phyloP scores from a whole-genome alignment of 2,329 filamentous ascomycete genomes.

The Pseudogymnoascus sp. region DNA sequence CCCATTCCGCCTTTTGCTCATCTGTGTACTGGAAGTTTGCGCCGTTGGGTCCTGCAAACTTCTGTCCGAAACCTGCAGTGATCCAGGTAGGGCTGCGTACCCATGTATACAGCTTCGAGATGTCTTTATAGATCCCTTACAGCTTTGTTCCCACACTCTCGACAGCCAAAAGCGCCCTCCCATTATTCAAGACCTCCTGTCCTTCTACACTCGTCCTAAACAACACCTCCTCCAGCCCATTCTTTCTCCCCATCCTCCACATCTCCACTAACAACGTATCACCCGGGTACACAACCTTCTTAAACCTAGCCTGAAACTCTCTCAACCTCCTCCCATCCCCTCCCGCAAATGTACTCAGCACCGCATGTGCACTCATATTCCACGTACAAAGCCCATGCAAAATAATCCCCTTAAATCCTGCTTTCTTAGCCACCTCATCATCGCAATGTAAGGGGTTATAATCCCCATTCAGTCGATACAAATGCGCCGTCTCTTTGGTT shows the following conservation, averaged over 20 bases:
- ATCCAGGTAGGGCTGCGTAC: conserved; percentile 53
- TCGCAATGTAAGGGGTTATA: conserved; percentile 43
- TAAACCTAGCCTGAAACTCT: conserved; percentile 39
- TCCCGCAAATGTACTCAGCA: conserved; percentile 34
- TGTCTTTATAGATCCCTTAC: conserved; percentile 36
- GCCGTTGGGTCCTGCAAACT: conserved; percentile 17
- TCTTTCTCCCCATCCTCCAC: conserved; percentile 32
- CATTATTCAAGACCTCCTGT: background rate
- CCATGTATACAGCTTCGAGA: conserved; percentile 45
- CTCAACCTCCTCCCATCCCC: conserved; percentile 35
- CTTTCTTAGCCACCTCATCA: conserved; percentile 34
- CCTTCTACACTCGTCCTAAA: conserved; percentile 34
- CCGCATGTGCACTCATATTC: conserved; percentile 39
- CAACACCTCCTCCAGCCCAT: conserved; percentile 30
- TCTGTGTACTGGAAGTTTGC: conserved; percentile 19
- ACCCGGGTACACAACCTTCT: conserved; percentile 40
- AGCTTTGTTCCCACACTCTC: background rate
- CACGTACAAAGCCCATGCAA: conserved; percentile 41
- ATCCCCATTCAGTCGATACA: conserved; percentile 41
- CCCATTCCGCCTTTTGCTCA: conserved; percentile 18
- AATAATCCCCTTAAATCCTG: conserved; percentile 40
- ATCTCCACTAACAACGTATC: conserved; percentile 38
- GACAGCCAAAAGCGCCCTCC: background rate
- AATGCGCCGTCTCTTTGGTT: conserved; percentile 32
- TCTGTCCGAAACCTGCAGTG: conserved; percentile 22